Base-by-base conservation (phyloP, 768 basidiomycete species). In the Suillus tomentosus region DNA sequence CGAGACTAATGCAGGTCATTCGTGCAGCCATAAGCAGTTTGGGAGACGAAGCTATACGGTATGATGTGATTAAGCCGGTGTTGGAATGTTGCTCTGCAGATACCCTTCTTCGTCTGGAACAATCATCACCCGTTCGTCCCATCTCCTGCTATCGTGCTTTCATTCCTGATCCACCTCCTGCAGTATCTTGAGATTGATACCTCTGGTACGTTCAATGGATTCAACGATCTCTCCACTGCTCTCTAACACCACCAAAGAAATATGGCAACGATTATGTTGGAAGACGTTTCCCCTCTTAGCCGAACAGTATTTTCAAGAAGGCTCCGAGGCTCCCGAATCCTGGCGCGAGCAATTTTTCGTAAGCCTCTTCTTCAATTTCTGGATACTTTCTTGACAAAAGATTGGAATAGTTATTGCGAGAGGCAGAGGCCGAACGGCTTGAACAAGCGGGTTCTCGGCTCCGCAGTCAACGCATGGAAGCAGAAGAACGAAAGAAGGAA, bases 341-440 rank as follows among this genome's bases (percentile, higher is more conserved):
- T 93, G 91, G 91, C 86, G 82, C 68, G 84, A 86, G 57, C 82
- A 85, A 60, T 91, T 84, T 69, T 89, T 85, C 69, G 91, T 92
- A 71, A 60, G 89, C 76, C 15, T 15, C 10, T 36, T 51, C 60
- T 39, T 47, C 48, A 13, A 5, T n/a, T 57, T 48, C 37, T 53
- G 40, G 42, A 43, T 37, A 27, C 45, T 42, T 37, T 13, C 59
- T 54, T 67, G 67, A 61, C 57, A 64, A 57, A 45, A 64, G 61
- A 67, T 51, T 24, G 62, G 54, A 60, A 56, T 69, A 92, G 89
- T 71, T 77, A 40, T 78, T 90, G 47, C 80, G 82, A 54, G 82
- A 84, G 59, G 80, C 80, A 51, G 90, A 92, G 73, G 82, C 86
- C 14, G 78, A 81, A 70, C 84, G 88, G 50, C 75, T 93, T 34